Base-by-base conservation (phyloP, 768 basidiomycete genomes). In the Trametes gibbosa region DNA sequence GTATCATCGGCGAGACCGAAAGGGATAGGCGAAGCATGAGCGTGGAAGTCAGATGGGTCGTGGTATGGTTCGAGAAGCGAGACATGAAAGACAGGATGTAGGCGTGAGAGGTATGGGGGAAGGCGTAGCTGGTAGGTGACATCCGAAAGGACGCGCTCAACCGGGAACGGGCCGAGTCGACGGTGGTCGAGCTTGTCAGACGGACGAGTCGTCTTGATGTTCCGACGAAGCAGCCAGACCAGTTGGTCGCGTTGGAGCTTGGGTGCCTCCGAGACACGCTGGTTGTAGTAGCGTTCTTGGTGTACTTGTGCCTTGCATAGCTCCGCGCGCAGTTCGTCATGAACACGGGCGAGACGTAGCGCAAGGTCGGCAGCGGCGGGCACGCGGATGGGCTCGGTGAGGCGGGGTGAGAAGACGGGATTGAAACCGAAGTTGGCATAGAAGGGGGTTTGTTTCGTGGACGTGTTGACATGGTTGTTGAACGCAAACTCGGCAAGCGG, bases 81-180 rank as follows among this genome's bases (percentile, higher is more conserved):
- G 24, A 69, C 67, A 58, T 77, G 68, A 66, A 79, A 77, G 10
- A 77, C 73, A 19, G 75, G 75, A 37, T 77, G 73, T 16, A 78
- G 65, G 6, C 58, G 53, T 8, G 70, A 70, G 34, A 78, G 64
- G 23, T 69, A 67, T 1, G 62, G 45, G 10, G 75, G 76, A 14
- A 76, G 69, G 2, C 58, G 25, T 23, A 77, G 71, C 0, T 43
- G 25, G 54, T 72, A 76, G 2, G 73, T 54, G 48, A 21, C 17
- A 25, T 14, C 40, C 37, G 41, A 54, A 47, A 54, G 17, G 27
- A 27, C 29, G 39, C 17, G 24, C 5, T 25, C 17, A 24, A 43
- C 27, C 41, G 34, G 50, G 50, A 51, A 46, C 25, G 40, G 42
- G 14, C 35, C 32, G 42, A 45, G 59, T 25, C 47, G 35, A 8